Evolutionary conservation across 106 monocot species (phyloP), one percentile per base, ranked within the genome.

Genomic region (Agapanthus africanus): DNA sequence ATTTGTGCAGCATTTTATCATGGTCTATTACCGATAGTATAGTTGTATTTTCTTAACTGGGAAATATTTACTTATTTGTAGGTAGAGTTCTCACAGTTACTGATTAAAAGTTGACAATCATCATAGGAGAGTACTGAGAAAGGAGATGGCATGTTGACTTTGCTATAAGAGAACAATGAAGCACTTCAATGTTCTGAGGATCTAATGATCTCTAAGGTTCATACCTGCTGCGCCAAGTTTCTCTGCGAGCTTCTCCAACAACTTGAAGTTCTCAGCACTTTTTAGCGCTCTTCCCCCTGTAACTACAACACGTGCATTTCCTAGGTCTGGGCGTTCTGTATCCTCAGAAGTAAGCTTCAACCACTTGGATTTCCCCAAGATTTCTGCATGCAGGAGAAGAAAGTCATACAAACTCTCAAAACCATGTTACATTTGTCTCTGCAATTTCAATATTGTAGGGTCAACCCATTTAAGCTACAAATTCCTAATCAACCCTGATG

Each of bases 211-310:
- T 61, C 33, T 36, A 11, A 36, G 36, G 11, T 65, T 21, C 14
- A 38, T 85, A 91, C 91, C 91, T 89, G 97, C 97, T 38, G 97
- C 97, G 40, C 97, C 97, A 74, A 97, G 88, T 76, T 87, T 97
- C 65, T 88, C 84, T 14, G 95, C 95, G 75, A 97, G 89, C 41
- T 81, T 88, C 63, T 97, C 89, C 60, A 97, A 74, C 62, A 97
- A 71, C 65, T 89, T 97, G 33, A 91, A 97, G 71, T 97, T 97
- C 42, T 97, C 97, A 34, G 91, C 86, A 79, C 82, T 91, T 83
- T 87, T 92, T 46, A 97, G 78, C 16, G 76, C 97, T 25, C 97
- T 72, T 18, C 97, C 97, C 13, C 97, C 95, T 40, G 97, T 91
- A 50, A 97, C 80, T 13, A 97, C 92, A 60, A 97, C 63, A 4